Evolutionary conservation across 2,329 filamentous ascomycete genomes (phyloP), one percentile per base, ranked within the genome.

Genomic region (Zymoseptoria passerinii): DNA sequence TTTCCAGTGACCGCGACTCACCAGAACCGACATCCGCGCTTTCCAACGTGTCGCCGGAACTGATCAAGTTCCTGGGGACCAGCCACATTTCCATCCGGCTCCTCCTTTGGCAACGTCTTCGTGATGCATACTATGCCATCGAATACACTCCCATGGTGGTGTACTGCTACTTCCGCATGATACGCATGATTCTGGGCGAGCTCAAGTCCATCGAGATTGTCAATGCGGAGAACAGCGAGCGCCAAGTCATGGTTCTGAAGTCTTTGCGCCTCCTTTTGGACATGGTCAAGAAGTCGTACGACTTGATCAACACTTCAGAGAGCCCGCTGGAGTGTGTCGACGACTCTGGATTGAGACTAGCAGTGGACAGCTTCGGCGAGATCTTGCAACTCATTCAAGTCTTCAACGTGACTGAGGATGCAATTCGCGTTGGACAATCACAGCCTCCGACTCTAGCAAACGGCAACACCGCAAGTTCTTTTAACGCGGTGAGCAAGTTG

Each of bases 51-150:
- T 48, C 56, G 28, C 81, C 83, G 52, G 90, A 96, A 68, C 84
- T 99, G 70, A 87, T 88, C 75, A 89, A 89, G 58, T 97, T 97
- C 63, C 78, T 99, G 3, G 81, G 88, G 55, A 85, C 83, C 52
- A 92, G 90, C 50, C 90, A 87, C 68, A 88, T 91, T 1, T 90
- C 92, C 55, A 77, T 97, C 54, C 85, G 90, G 40, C 77, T 97
- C 1, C 91, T 94, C 63, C 78, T 99, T 1, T 99, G 94, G 94
- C 87, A 88, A 61, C 85, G 90, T 54, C 81, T 99, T n/a, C 86
- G 90, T 44, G 88, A 94, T 63, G 92, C 94, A 0, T 99, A 99
- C 68, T 81, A 85, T 55, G 83, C 82, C 7, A 95, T 99, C 61
- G 83, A 88, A 7, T 96, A 96, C 67, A 77, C 83, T 0, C 91